Conservation (phyloP, 1,284 basidiomycete species). For the Jaminaea rosea region DNA sequence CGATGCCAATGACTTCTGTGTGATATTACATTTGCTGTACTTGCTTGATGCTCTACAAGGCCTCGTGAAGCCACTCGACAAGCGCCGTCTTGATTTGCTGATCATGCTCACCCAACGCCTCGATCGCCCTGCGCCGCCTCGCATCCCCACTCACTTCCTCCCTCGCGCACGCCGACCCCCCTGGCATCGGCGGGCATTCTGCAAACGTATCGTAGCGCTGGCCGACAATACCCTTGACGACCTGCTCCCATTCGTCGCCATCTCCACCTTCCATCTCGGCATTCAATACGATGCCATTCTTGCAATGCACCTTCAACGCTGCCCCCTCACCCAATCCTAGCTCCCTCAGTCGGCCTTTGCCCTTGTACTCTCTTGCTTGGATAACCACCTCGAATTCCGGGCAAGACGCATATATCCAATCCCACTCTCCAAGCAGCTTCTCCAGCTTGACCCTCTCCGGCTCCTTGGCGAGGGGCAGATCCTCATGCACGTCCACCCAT, state of each 20-base stretch:
- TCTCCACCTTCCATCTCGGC: neutral
- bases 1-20: neutral
- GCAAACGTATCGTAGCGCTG: neutral
- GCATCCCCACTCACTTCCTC: neutral
- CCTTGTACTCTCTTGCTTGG: neutral
- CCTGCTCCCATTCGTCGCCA: neutral
- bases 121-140: neutral
- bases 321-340: neutral
- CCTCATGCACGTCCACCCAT: neutral
- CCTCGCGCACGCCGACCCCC: too few species aligned
- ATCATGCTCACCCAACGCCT: neutral
- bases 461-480: neutral
- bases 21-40: neutral
- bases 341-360: neutral
- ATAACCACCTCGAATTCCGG: constrained; percentile 61
- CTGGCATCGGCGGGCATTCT: neutral
- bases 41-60: neutral
- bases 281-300: neutral
- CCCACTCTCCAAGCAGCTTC: constrained; percentile 54
- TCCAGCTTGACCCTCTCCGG: constrained; percentile 11
- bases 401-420: constrained; percentile 86
- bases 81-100: neutral
- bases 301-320: neutral
- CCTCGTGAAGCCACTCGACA: neutral
- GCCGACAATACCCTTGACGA: neutral